These are phyloP conservation scores for Saccharum hybrid DNA, from an alignment of 202 grass and related monocot species.

Conservation along the genomic window DNA sequence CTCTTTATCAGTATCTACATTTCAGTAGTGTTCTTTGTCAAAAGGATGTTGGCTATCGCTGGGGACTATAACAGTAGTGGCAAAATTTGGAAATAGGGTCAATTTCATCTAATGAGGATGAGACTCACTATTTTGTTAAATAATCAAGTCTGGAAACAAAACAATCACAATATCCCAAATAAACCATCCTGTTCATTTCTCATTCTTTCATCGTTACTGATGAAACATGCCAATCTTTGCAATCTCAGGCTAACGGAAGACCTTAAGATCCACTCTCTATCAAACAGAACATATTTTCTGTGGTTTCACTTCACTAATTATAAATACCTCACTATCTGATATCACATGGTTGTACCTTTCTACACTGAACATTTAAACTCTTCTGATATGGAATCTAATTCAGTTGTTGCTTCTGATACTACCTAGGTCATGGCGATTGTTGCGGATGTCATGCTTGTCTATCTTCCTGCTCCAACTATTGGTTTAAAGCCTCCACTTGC, in stretches of 20 bases:
- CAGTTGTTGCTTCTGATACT: constrained; percentile 1
- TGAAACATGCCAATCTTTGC: not conserved
- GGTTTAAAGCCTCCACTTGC: constrained; percentile 71
- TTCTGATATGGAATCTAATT: constrained; percentile 27
- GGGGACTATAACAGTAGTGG: not conserved
- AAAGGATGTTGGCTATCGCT: not conserved
- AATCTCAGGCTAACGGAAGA: not conserved
- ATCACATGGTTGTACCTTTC: not conserved
- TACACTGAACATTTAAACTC: not conserved
- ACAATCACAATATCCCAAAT: not conserved
- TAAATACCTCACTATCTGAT: not conserved
- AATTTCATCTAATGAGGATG: not conserved
- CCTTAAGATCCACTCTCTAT: not conserved
- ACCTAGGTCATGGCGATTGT: constrained; percentile 88
- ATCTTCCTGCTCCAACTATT: constrained; percentile 93
- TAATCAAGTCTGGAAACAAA: not conserved
- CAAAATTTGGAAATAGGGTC: not conserved
- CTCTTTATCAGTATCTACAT: not conserved
- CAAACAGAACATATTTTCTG: not conserved
- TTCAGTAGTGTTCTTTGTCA: not conserved
- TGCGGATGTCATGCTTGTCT: constrained; percentile 96
- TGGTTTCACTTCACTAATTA: constrained; percentile 5
- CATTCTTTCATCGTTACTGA: not conserved
- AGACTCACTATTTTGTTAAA: not conserved
- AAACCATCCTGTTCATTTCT: not conserved